Base-by-base conservation (phyloP, 345 rosid species). In the Erysimum cheiranthoides region DNA sequence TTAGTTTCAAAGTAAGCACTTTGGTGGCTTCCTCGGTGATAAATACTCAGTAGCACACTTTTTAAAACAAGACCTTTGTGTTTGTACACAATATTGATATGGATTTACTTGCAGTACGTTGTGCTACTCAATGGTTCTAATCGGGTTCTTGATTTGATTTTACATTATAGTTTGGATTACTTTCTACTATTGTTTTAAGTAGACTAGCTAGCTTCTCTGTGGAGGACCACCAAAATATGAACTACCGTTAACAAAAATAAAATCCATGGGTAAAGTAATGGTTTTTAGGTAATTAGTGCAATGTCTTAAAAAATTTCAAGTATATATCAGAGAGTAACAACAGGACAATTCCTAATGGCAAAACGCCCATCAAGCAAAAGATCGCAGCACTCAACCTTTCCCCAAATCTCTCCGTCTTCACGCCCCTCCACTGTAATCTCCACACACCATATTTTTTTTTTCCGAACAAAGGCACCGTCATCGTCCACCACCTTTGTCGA, bases 1-100 rank as follows among this genome's bases (percentile, higher is more conserved):
- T 74, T 57, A 87, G 96, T 62, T 81, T 73, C 74, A 90, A 89
- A 84, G 78, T 89, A 0, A 84, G 88, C 46, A 79, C 84, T 62
- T 80, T 72, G 16, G 74, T 95, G 35, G 77, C 77, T 66, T 56
- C 96, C 46, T 21, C 88, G 87, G 16, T 92, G 78, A 79, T 30
- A 70, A 17, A 43, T 58, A 47, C 27, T 21, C 25, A 1, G 25
- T 21, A 21, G 25, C 52, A 10, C n/a, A 4, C 6, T 16, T 17
- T 12, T 0, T 3, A 17, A 53, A 10, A 61, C 8, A 34, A 43
- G 28, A 57, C 21, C 14, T 62, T 4, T 58, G 34, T 59, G 43
- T 47, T 49, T 58, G 60, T 57, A 47, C 16, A 35, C 77, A 64
- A 56, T 39, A 63, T 70, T 43, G 43, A 43, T 57, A 46, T 59